Conservation (phyloP, 441 rosid species). For the Rhodomyrtus psidioides region DNA sequence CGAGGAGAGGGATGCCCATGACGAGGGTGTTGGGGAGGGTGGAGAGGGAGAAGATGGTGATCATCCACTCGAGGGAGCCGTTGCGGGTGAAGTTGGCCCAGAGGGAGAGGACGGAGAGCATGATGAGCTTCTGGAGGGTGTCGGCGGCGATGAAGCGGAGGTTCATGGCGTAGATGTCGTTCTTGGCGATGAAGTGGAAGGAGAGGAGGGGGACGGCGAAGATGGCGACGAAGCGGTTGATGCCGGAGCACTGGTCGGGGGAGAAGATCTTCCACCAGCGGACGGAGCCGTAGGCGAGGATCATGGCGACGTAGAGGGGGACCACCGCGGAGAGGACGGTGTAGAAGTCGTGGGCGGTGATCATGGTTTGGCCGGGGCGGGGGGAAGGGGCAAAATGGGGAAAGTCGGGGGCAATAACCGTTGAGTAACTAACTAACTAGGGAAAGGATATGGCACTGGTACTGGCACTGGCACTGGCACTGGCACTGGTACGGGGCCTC, state of each 20-base stretch:
- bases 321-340: neutral
- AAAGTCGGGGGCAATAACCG: neutral
- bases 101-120: neutral
- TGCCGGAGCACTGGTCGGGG: constrained; percentile 4
- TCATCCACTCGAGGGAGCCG: constrained; percentile 1
- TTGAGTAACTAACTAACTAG: neutral
- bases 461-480: neutral
- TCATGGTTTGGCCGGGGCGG: neutral
- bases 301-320: constrained; percentile 2
- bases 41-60: constrained; percentile 5
- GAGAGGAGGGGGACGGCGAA: neutral
- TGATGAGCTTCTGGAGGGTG: constrained; percentile 5
- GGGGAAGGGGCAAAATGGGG: neutral
- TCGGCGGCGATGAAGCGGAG: constrained; percentile 2
- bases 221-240: constrained; percentile 1
- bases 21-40: constrained; percentile 6
- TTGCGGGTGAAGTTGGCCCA: constrained; percentile 5
- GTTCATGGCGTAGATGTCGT: neutral
- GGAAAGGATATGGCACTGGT: neutral
- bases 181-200: neutral
- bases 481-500: neutral
- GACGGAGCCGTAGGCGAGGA: constrained; percentile 2
- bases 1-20: neutral
- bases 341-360: neutral
- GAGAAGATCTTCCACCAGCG: constrained; percentile 5